Evolutionary conservation across 2,329 filamentous ascomycete species (phyloP).

Genomic region (Ceratocystis destructans): DNA sequence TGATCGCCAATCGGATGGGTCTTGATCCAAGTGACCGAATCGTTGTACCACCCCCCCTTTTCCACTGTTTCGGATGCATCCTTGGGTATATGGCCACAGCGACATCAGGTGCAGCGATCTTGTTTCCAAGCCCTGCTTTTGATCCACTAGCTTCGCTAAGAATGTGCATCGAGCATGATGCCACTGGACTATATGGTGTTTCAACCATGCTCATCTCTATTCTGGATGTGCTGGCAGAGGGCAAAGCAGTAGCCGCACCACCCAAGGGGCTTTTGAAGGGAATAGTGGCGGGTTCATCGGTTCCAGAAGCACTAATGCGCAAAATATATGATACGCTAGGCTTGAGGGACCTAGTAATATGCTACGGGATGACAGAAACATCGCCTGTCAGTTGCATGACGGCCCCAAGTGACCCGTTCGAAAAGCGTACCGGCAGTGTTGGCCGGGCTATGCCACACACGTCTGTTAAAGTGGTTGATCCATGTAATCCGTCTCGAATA

Average conservation of each 20-base stretch:
- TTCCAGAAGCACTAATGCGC: slow-evolving; percentile 70
- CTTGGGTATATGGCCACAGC: slow-evolving; percentile 94
- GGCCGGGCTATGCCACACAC: slow-evolving; percentile 79
- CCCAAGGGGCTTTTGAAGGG: slow-evolving; percentile 56
- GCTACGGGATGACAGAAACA: slow-evolving; percentile 95
- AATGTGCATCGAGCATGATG: slow-evolving; percentile 39
- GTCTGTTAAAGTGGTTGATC: slow-evolving; percentile 58
- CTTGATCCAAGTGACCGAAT: slow-evolving; percentile 60
- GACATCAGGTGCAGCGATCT: slow-evolving; percentile 61
- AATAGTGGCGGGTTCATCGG: slow-evolving; percentile 76
- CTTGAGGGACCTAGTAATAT: slow-evolving; percentile 72
- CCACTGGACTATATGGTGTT: slow-evolving; percentile 68
- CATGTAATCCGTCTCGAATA: slow-evolving; percentile 42
- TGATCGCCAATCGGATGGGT: slow-evolving; percentile 76
- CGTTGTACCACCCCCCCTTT: slow-evolving; percentile 74
- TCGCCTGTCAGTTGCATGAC: slow-evolving; percentile 71
- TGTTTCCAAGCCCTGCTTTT: slow-evolving; percentile 80
- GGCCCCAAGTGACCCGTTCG: slow-evolving; percentile 56
- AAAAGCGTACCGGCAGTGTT: slow-evolving; percentile 60
- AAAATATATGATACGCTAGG: slow-evolving; percentile 61
- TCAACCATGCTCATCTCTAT: slow-evolving; percentile 90
- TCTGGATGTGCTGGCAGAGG: slow-evolving; percentile 55
- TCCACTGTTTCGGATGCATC: slow-evolving; percentile 82
- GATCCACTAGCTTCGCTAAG: slow-evolving; percentile 58
- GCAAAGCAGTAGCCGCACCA: slow-evolving; percentile 23